phyloP scores from a whole-genome alignment of 129 eudicot genomes.

The Pittosporum tobira region DNA sequence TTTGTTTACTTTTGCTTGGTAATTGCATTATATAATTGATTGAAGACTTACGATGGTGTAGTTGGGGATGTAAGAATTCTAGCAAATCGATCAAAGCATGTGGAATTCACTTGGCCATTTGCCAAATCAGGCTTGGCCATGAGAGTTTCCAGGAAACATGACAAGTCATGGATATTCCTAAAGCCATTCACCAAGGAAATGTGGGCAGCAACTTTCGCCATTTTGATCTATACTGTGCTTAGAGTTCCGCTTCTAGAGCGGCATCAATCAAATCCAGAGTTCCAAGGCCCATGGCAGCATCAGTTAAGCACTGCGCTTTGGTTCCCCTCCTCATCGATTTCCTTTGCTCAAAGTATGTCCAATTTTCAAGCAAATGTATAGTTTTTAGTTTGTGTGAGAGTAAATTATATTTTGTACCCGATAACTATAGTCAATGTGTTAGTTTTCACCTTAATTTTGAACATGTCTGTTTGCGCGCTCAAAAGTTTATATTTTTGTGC shows the following conservation, averaged over 20 bases:
- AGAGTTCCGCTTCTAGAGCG: constrained; percentile 44
- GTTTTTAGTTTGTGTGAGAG: no score
- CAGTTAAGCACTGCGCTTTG: constrained; percentile 25
- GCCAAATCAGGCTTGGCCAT: constrained; percentile 46
- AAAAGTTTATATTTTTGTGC: no score
- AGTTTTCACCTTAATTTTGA: no score
- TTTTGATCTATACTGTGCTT: constrained; percentile 34
- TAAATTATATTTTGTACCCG: no score
- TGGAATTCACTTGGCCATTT: constrained; percentile 50
- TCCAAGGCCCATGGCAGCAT: constrained; percentile 19
- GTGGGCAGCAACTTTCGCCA: constrained; percentile 38
- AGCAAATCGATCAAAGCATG: constrained; percentile 18
- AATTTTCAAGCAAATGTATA: background rate
- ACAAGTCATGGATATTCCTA: constrained; percentile 20
- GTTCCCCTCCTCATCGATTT: constrained; percentile 29
- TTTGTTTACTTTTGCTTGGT: no score
- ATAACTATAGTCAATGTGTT: no score
- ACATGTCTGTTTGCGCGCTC: no score
- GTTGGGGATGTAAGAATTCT: constrained; percentile 45
- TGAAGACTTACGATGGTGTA: constrained; percentile 30
- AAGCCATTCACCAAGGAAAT: constrained; percentile 40
- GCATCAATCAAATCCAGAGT: constrained; percentile 22
- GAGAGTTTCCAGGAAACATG: constrained; percentile 11
- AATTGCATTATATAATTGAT: no score
- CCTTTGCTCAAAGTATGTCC: constrained; percentile 31